phyloP scores from a whole-genome alignment of 2,329 filamentous ascomycete genomes.

The Shiraia sp. region DNA sequence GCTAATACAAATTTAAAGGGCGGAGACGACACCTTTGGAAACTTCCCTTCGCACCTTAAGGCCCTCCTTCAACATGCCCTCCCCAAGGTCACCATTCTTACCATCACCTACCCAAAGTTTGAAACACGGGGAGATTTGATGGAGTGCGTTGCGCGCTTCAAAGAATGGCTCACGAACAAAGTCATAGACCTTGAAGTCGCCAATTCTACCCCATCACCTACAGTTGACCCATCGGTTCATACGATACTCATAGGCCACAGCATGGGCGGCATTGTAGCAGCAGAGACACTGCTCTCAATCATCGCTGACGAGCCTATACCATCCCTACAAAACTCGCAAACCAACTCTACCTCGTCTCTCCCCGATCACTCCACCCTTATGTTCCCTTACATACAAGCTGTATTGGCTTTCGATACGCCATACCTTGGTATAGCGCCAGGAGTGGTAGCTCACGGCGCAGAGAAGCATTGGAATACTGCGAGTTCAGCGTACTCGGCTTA shows the following conservation, averaged over 20 bases:
- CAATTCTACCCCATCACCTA: slow-evolving; percentile 78
- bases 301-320: slow-evolving; percentile 57
- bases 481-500: slow-evolving; percentile 69
- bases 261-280: slow-evolving; percentile 89
- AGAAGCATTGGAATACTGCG: slow-evolving; percentile 80
- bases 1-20: slow-evolving; percentile 55
- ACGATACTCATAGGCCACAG: slow-evolving; percentile 84
- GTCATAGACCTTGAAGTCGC: slow-evolving; percentile 94
- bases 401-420: slow-evolving; percentile 93
- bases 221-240: slow-evolving; percentile 81
- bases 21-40: slow-evolving; percentile 75
- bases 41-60: slow-evolving; percentile 74
- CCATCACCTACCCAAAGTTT: slow-evolving; percentile 76
- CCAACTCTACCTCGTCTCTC: slow-evolving; percentile 36
- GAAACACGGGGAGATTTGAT: slow-evolving; percentile 79
- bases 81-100: slow-evolving; percentile 68
- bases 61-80: slow-evolving; percentile 66
- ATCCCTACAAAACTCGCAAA: slow-evolving; percentile 40
- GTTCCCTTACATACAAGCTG: slow-evolving; percentile 90
- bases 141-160: slow-evolving; percentile 72
- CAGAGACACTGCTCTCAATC: slow-evolving; percentile 80
- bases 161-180: slow-evolving; percentile 83
- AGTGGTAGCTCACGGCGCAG: slow-evolving; percentile 83
- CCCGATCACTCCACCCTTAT: slow-evolving; percentile 66
- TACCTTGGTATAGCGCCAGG: slow-evolving; percentile 81